These are phyloP conservation scores for Jamesozyma piceae DNA, from an alignment of 805 yeast species.

Conservation along the genomic window DNA sequence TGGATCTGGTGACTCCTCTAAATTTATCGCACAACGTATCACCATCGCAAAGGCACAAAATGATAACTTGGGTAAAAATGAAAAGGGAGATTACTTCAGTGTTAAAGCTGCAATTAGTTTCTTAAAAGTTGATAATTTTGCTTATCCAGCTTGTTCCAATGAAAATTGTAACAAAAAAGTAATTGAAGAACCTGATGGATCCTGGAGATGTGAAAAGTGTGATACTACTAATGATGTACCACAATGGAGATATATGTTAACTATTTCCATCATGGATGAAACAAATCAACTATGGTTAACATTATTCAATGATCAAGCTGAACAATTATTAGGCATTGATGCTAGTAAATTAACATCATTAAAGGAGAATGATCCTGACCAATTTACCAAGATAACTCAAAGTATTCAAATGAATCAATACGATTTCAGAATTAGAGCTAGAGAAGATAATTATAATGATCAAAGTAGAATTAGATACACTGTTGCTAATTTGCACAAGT, in stretches of 20 bases:
- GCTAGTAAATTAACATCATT: constrained; percentile 49
- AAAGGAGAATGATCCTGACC: constrained; percentile 38
- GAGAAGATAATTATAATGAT: constrained; percentile 77
- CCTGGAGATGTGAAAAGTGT: constrained; percentile 94
- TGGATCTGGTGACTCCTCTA: constrained; percentile 27
- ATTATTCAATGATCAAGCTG: constrained; percentile 78
- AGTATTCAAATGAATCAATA: constrained; percentile 57
- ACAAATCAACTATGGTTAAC: constrained; percentile 83
- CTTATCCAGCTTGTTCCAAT: constrained; percentile 81
- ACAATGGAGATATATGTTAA: constrained; percentile 67
- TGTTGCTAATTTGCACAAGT: constrained; percentile 42
- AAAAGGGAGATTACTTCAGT: constrained; percentile 69
- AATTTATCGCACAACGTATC: constrained; percentile 47
- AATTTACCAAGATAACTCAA: constrained; percentile 38
- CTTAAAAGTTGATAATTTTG: constrained; percentile 64
- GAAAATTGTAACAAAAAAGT: constrained; percentile 80
- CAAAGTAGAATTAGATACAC: constrained; percentile 67
- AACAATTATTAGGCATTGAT: constrained; percentile 49
- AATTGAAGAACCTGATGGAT: constrained; percentile 57
- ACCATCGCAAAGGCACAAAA: constrained; percentile 56
- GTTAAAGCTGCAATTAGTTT: constrained; percentile 66
- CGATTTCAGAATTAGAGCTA: constrained; percentile 69
- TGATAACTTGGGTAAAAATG: constrained; percentile 62
- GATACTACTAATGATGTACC: constrained; percentile 61
- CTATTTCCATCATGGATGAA: constrained; percentile 66